A percentile compares a stretch with the other conserved stretches of the same genome.
Evolutionary conservation across 1,139 yeast species (phyloP).

Genomic region (Scheffersomyces titani): DNA sequence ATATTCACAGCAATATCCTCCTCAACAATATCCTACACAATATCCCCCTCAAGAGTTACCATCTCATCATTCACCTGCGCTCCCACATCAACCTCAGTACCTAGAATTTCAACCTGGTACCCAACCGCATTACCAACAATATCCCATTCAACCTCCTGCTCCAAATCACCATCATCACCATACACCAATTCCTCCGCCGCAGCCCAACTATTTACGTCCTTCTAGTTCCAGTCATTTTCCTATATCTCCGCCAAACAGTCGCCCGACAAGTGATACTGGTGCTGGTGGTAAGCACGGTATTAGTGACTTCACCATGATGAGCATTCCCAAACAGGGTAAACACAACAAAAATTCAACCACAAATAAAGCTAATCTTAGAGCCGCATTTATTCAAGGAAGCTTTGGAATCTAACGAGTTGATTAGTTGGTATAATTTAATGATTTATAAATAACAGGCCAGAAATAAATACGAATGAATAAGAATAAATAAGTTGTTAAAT

Average conservation of each 20-base stretch:
- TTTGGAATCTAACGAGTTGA: slow-evolving; percentile 37
- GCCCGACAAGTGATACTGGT: slow-evolving; percentile 1
- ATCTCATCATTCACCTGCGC: slow-evolving; percentile 7
- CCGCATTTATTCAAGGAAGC: slow-evolving; percentile 42
- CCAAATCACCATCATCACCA: slow-evolving; percentile 2
- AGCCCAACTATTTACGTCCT: slow-evolving; percentile 4
- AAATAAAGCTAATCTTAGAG: slow-evolving; percentile 42
- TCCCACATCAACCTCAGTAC: slow-evolving; percentile 7
- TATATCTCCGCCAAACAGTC: slow-evolving; percentile 7
- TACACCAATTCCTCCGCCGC: slow-evolving; percentile 7
- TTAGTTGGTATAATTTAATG: neutral
- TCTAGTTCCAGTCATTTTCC: neutral
- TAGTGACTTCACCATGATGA: slow-evolving; percentile 37
- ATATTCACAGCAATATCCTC: slow-evolving; percentile 1
- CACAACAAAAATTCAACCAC: slow-evolving; percentile 35
- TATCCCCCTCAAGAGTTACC: slow-evolving; percentile 7
- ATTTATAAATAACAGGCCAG: neutral
- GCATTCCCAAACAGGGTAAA: slow-evolving; percentile 38
- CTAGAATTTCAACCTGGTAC: slow-evolving; percentile 5
- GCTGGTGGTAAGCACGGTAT: slow-evolving; percentile 16
- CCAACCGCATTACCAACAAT: slow-evolving; percentile 1
- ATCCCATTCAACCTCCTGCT: neutral
- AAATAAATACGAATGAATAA: neutral
- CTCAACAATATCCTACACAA: slow-evolving; percentile 6
- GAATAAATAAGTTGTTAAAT: neutral